Base-by-base conservation (phyloP, 2,329 filamentous ascomycete species). In the Penicillium brevicompactum region DNA sequence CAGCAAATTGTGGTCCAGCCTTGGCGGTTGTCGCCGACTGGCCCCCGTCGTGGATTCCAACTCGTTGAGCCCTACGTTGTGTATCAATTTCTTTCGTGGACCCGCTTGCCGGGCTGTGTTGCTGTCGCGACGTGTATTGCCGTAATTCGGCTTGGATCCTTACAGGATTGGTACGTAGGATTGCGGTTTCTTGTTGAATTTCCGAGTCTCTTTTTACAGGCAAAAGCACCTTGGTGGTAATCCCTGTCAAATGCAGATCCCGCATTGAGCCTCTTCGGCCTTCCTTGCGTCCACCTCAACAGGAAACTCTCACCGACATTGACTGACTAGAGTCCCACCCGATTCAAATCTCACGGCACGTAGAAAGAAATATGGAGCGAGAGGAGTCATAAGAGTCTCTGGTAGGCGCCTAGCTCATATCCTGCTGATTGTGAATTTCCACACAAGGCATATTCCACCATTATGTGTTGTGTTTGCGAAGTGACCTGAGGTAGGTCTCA, bases 61-160 rank as follows among this genome's bases (percentile, higher is more conserved):
- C 18, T 11, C 7, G 38, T 21, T 32, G 8, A n/a, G 10, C 16
- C 27, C 13, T 37, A 41, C 10, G 10, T 49, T 30, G 27, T 27
- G 47, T 50, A 45, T 45, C 40, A 41, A 38, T 27, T 21, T 48
- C 27, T n/a, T 49, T 2, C 41, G 52, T 55, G 52, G 52, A 51
- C 37, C 41, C 32, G 4, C 4, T 40, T 14, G 14, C 21, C 6
- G 27, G 13, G n/a, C 31, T 32, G 9, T 46, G 52, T 51, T 43
- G 45, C 46, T 49, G 45, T 16, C 50, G 50, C 50, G 40, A 34
- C 43, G 30, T 18, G 27, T 37, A 53, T 43, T 43, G 42, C 45
- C 27, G 51, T 49, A 47, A 44, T 10, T 31, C 18, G n/a, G 11
- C 18, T 22, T 38, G 21, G 8, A 34, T 43, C 24, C 18, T 32